A percentile compares a stretch with the other conserved stretches of the same genome.
Conservation (phyloP, 257 asterid species). For the Capsicum pubescens region DNA sequence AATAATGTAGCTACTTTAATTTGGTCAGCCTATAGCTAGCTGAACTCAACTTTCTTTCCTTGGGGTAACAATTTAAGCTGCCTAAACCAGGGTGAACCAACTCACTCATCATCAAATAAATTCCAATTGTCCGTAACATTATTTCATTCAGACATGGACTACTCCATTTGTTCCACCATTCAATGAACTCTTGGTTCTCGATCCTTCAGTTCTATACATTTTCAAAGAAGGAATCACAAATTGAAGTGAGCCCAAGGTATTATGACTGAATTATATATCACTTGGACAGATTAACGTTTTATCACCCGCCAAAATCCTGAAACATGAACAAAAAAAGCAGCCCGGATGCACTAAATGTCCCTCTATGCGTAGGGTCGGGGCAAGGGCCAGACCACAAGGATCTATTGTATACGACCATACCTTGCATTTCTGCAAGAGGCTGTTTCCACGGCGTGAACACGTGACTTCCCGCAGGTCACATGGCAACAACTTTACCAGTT, state of each 20-base stretch:
- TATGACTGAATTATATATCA: slow-evolving; percentile 1
- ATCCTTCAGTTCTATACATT: not conserved
- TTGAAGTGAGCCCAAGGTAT: not conserved
- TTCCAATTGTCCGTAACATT: not conserved
- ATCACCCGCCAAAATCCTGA: not conserved
- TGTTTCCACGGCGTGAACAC: no score
- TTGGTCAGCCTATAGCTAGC: not conserved
- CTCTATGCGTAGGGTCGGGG: no score
- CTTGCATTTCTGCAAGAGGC: no score
- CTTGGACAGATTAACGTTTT: not conserved
- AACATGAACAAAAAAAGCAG: not conserved
- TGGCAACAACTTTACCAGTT: no score
- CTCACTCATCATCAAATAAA: not conserved
- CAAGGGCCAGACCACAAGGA: no score
- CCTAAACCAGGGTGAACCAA: not conserved
- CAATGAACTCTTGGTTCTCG: not conserved
- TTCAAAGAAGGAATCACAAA: not conserved
- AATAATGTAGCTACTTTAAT: not conserved
- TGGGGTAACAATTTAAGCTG: no score
- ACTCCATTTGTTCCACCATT: not conserved
- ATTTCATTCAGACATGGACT: not conserved
- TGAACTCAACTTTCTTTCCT: no score
- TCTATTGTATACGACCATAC: no score
- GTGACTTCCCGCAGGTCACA: no score
- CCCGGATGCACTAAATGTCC: no score